Percentiles rank a stretch among this genome's conserved stretches.
Evolutionary conservation across 1,284 basidiomycete genomes (phyloP).

Genomic region (Pseudozyma tsukubaensis): DNA sequence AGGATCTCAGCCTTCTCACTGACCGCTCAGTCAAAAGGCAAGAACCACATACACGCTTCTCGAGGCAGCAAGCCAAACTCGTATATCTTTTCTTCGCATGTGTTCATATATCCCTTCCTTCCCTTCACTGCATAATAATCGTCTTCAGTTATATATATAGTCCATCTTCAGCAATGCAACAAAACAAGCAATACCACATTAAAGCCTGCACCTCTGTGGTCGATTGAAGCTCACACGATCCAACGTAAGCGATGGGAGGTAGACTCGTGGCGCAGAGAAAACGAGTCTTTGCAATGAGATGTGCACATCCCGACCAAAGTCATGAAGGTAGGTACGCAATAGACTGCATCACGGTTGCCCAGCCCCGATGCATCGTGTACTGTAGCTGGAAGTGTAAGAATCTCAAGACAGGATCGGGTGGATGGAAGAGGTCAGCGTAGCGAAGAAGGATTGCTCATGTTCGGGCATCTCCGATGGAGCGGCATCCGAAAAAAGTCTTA

Average conservation of each 20-base stretch:
- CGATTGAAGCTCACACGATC: too few relatives aligned
- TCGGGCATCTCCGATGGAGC: conserved; percentile 3
- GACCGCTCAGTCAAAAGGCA: neutral
- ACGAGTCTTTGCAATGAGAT: too few relatives aligned
- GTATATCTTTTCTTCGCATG: conserved; percentile 19
- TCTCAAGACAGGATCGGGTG: neutral
- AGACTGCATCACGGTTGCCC: neutral
- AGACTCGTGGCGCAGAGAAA: too few relatives aligned
- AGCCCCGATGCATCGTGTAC: too few relatives aligned
- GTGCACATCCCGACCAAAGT: too few relatives aligned
- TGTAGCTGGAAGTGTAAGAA: too few relatives aligned
- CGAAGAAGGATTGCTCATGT: neutral
- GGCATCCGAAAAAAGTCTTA: neutral
- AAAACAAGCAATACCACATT: neutral
- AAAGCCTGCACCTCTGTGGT: too few relatives aligned
- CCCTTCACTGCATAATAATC: conserved; percentile 11
- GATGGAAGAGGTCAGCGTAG: neutral
- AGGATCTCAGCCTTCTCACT: neutral
- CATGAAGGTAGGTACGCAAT: too few relatives aligned
- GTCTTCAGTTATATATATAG: neutral
- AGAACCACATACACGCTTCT: neutral
- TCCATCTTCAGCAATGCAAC: conserved; percentile 13
- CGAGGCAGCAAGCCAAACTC: neutral
- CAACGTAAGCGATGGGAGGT: neutral
- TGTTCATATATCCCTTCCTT: conserved; percentile 26